These are phyloP conservation scores for Rhizoclosmatium sp. DNA, from an alignment of 192 early-diverging fungal species.

Conservation along the genomic window DNA sequence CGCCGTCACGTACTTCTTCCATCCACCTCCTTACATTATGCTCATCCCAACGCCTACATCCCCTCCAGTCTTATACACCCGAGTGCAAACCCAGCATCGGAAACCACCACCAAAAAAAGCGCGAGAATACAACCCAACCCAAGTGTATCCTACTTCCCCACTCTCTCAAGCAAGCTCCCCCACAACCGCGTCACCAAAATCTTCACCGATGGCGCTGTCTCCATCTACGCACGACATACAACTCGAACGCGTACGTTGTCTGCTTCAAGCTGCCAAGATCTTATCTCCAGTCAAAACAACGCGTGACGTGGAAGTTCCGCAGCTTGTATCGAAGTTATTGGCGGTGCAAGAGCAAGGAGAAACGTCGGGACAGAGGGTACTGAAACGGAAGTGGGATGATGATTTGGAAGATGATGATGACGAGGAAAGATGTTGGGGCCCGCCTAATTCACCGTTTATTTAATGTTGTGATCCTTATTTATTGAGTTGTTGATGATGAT, in stretches of 20 bases:
- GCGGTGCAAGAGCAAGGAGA: background rate
- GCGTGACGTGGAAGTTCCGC: background rate
- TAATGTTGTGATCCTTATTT: background rate
- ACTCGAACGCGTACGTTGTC: background rate
- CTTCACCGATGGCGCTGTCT: background rate
- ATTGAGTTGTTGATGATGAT: too few relatives aligned
- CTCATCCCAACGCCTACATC: too few relatives aligned
- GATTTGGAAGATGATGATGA: background rate
- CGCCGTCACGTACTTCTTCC: too few relatives aligned
- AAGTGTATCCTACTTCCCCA: too few relatives aligned
- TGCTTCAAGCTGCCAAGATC: background rate
- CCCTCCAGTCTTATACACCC: too few relatives aligned
- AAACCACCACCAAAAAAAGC: too few relatives aligned
- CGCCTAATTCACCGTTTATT: background rate
- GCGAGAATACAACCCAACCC: too few relatives aligned
- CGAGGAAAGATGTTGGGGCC: background rate
- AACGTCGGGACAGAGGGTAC: background rate
- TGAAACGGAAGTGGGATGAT: background rate
- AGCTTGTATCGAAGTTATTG: conserved; percentile 1
- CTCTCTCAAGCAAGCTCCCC: too few relatives aligned
- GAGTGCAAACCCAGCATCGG: too few relatives aligned
- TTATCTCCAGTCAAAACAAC: background rate
- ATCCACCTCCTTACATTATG: too few relatives aligned
- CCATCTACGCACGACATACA: background rate
- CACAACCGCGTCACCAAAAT: too few relatives aligned